Base-by-base conservation (phyloP, 352 stramenopile species). In the Phytophthora ramorum region DNA sequence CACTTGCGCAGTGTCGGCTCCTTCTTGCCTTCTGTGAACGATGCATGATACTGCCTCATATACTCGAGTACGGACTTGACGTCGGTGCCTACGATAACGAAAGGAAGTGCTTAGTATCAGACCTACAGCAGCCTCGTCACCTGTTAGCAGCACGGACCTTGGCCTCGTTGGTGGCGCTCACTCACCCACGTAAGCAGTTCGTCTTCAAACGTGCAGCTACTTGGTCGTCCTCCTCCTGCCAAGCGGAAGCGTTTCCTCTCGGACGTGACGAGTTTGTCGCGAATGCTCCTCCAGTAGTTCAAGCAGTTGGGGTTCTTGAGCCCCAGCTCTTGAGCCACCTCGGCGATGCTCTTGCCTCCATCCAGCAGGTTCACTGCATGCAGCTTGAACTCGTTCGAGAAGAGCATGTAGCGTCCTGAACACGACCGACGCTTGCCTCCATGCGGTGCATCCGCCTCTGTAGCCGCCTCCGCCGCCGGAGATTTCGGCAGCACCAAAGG, bases 311-410 rank as follows among this genome's bases (percentile, higher is more conserved):
- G 53, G 47, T 75, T 90, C 65, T 91, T 91, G 22, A 93, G 68
- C 4, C 78, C 79, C 16, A 93, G 72, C 49, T 92, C 81, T 47
- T 83, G 66, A 0, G 81, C 74, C 30, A 93, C 81, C 52, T 92
- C 69, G 9, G 72, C 67, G 24, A 87, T 67, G 14, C 68, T 91
- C 51, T 88, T 89, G 20, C 83, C 85, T 63, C 89, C 79, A 35
- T 93, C 85, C 32, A 93, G 46, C 63, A 79, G 78, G 52, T 78
- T 83, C 7, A 93, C 51, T 17, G 85, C 85, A 3, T 90, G 88
- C 19, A 93, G 58, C 60, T 93, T 93, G 58, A 92, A 92, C 56
- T 91, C 85, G 52, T 93, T 91, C 40, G 83, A 92, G 58, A 91
- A 83, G 7, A 89, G 67, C 51, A 85, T 81, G 62, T 92, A 90